phyloP scores from a whole-genome alignment of 768 basidiomycete genomes.

The Boletus huronensis region DNA sequence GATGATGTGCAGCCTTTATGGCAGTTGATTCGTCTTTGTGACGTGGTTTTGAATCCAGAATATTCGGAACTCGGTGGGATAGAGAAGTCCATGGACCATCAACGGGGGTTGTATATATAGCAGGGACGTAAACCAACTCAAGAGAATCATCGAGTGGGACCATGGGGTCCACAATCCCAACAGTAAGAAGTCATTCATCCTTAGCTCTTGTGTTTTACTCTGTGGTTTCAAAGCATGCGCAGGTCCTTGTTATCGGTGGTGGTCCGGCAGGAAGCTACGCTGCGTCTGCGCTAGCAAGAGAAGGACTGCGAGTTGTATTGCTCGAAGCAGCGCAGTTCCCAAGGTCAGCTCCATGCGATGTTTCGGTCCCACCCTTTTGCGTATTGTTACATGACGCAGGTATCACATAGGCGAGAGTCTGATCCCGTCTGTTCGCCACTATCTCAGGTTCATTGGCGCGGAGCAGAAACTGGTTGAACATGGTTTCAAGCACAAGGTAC shows the following conservation, averaged over 20 bases:
- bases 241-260: slow-evolving; percentile 52
- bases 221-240: slow-evolving; percentile 17
- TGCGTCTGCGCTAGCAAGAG: slow-evolving; percentile 53
- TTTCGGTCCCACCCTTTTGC: too few species aligned
- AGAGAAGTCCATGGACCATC: not conserved
- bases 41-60: not conserved
- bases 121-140: not conserved
- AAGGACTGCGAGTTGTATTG: slow-evolving; percentile 55
- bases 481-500: slow-evolving; percentile 50
- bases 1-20: not conserved
- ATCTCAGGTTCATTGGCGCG: slow-evolving; percentile 48
- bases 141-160: not conserved
- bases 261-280: slow-evolving; percentile 58
- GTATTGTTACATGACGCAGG: slow-evolving; percentile 19
- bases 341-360: slow-evolving; percentile 32
- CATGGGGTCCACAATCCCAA: slow-evolving; percentile 20
- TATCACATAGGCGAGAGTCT: slow-evolving; percentile 50
- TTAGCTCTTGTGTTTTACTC: not conserved
- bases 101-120: slow-evolving; percentile 1
- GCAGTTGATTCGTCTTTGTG: not conserved
- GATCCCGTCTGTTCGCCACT: slow-evolving; percentile 49
- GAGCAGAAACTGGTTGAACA: slow-evolving; percentile 40
- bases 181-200: slow-evolving; percentile 13
- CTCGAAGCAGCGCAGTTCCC: slow-evolving; percentile 57
- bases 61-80: not conserved